These are phyloP conservation scores for Schwanniomyces sp. DNA, from an alignment of 805 yeast genomes.

Conservation along the genomic window DNA sequence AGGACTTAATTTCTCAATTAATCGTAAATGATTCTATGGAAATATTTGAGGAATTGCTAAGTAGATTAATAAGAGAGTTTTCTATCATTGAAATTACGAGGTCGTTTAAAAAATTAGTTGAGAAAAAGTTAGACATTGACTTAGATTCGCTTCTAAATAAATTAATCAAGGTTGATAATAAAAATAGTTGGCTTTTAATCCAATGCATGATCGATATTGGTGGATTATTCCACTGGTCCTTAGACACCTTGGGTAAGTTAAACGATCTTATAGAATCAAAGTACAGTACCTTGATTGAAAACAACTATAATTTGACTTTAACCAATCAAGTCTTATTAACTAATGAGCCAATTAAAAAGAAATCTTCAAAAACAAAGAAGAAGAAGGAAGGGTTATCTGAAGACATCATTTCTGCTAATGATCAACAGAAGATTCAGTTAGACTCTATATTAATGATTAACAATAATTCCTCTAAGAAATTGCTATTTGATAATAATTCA, in stretches of 20 bases:
- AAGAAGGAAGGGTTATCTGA: slow-evolving; percentile 21
- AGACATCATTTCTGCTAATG: slow-evolving; percentile 22
- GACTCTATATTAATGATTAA: slow-evolving; percentile 33
- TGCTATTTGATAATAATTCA: slow-evolving; percentile 22
- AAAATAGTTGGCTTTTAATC: slow-evolving; percentile 61
- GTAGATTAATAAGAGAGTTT: slow-evolving; percentile 66
- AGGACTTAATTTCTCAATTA: slow-evolving; percentile 64
- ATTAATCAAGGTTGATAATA: slow-evolving; percentile 37
- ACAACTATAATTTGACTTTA: slow-evolving; percentile 46
- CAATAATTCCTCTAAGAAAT: slow-evolving; percentile 24
- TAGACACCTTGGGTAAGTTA: slow-evolving; percentile 47
- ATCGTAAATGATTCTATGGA: slow-evolving; percentile 53
- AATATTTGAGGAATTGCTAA: slow-evolving; percentile 64
- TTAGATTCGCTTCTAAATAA: slow-evolving; percentile 38
- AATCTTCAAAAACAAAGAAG: slow-evolving; percentile 19
- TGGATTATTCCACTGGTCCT: slow-evolving; percentile 67
- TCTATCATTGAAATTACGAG: slow-evolving; percentile 58
- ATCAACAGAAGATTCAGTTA: slow-evolving; percentile 27
- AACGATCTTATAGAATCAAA: slow-evolving; percentile 45
- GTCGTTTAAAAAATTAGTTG: slow-evolving; percentile 38
- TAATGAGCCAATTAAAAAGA: slow-evolving; percentile 21
- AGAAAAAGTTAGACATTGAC: slow-evolving; percentile 19
- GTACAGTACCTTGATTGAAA: slow-evolving; percentile 43
- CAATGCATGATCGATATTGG: slow-evolving; percentile 69
- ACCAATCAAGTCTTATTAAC: slow-evolving; percentile 43